These are phyloP conservation scores for Chaetomium tenue DNA, from an alignment of 495 filamentous ascomycete species.

Conservation along the genomic window DNA sequence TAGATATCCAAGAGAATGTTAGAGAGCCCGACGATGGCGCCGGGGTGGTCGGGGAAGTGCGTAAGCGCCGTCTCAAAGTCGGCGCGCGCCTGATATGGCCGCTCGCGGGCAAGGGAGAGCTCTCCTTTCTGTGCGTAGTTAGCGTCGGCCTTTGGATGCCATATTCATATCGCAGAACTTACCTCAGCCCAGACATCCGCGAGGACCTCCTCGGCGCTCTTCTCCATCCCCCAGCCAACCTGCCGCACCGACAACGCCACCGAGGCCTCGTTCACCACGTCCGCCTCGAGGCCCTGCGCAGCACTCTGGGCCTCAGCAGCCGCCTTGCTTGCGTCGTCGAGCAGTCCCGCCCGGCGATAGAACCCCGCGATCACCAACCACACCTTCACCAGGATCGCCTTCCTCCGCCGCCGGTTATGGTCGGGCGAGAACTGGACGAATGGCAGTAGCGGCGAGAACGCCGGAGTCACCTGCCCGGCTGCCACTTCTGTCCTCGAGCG, in stretches of 20 bases:
- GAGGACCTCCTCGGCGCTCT: constrained; percentile 74
- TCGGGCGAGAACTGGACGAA: constrained; percentile 51
- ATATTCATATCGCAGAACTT: constrained; percentile 29
- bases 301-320: constrained; percentile 77
- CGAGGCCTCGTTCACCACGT: constrained; percentile 52
- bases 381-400: constrained; percentile 65
- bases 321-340: constrained; percentile 73
- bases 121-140: constrained; percentile 61
- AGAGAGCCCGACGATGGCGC: constrained; percentile 76
- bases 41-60: constrained; percentile 70
- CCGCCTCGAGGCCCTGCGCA: constrained; percentile 54
- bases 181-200: constrained; percentile 77
- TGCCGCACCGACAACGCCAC: constrained; percentile 52
- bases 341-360: constrained; percentile 77
- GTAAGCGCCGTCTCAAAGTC: constrained; percentile 78
- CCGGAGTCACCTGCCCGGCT: constrained; percentile 11
- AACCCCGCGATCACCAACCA: constrained; percentile 88
- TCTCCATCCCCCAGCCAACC: constrained; percentile 69
- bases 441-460: constrained; percentile 41
- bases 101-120: constrained; percentile 59
- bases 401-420: constrained; percentile 56
- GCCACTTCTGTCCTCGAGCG: constrained; percentile 14
- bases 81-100: constrained; percentile 64
- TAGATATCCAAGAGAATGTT: constrained; percentile 87
- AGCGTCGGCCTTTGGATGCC: constrained; percentile 26